Conservation (phyloP, 2,329 filamentous ascomycete species). For the Exophiala calicioides region DNA sequence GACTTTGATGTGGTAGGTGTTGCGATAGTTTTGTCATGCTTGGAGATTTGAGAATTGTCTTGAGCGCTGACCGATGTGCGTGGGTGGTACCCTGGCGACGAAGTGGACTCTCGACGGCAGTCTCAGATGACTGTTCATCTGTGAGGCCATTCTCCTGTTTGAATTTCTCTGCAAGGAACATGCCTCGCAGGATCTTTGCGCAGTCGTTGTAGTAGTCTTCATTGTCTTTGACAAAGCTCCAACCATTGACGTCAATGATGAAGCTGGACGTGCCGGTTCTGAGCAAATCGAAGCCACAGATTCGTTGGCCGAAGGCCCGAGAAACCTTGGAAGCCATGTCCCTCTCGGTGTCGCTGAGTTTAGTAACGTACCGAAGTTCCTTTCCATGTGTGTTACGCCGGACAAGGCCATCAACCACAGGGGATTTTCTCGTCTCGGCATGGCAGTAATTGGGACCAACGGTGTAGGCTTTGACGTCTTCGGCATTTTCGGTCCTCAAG, state of each 20-base stretch:
- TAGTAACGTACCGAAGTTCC: conserved; percentile 92
- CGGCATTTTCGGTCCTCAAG: conserved; percentile 91
- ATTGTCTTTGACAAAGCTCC: conserved; percentile 99
- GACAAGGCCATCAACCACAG: conserved; percentile 93
- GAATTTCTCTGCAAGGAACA: conserved; percentile 79
- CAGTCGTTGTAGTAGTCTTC: conserved; percentile 97
- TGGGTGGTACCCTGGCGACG: conserved; percentile 42
- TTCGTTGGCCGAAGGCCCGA: conserved; percentile 85
- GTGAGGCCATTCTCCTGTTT: conserved; percentile 34
- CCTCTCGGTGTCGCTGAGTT: conserved; percentile 75
- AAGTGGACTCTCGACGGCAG: conserved; percentile 26
- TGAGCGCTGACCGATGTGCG: conserved; percentile 54
- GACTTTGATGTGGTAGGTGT: conserved; percentile 41
- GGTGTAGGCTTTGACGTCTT: conserved; percentile 98
- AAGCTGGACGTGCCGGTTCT: conserved; percentile 87
- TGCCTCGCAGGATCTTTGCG: conserved; percentile 79
- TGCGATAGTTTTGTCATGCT: conserved; percentile 60
- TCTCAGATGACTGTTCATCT: conserved; percentile 40
- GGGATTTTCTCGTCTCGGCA: conserved; percentile 94
- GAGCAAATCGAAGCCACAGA: conserved; percentile 93
- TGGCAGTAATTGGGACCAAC: conserved; percentile 92
- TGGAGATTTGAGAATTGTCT: conserved; percentile 64
- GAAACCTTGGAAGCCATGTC: conserved; percentile 88
- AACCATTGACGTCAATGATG: conserved; percentile 98
- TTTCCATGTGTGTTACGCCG: conserved; percentile 96